Conservation (phyloP, 306 rosid species). For the Cicer cuneatum region DNA sequence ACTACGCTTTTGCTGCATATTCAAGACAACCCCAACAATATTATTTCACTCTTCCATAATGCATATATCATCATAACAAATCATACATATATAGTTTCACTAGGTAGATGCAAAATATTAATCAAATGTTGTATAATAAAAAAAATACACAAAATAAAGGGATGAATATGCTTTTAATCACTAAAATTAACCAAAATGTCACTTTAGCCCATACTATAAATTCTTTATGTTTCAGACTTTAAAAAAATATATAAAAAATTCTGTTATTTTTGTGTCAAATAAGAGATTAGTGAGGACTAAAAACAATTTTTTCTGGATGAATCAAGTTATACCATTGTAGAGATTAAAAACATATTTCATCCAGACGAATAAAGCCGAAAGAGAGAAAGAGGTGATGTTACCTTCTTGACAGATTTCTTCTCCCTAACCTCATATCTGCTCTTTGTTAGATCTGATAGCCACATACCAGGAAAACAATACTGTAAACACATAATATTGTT, state of each 20-base stretch:
- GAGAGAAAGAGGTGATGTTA: slow-evolving; percentile 39
- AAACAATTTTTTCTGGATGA: too few species aligned
- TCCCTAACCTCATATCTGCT: slow-evolving; percentile 80
- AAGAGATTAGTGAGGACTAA: too few species aligned
- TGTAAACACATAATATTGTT: slow-evolving; percentile 38
- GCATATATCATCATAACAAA: not conserved
- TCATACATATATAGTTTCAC: slow-evolving; percentile 24
- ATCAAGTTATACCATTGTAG: too few species aligned
- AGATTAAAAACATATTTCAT: not conserved
- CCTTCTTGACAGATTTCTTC: slow-evolving; percentile 80
- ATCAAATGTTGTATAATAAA: not conserved
- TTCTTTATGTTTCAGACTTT: not conserved
- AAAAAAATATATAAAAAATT: too few species aligned
- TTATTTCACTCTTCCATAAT: slow-evolving; percentile 13
- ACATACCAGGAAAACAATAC: slow-evolving; percentile 83
- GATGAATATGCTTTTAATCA: not conserved
- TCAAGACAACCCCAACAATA: slow-evolving; percentile 33
- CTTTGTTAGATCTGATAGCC: slow-evolving; percentile 76
- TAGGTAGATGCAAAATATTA: slow-evolving; percentile 1
- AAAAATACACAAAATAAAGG: not conserved
- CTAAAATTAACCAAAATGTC: not conserved
- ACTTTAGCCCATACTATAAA: not conserved
- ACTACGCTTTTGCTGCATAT: slow-evolving; percentile 72
- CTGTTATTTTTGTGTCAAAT: too few species aligned
- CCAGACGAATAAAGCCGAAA: not conserved